Evolutionary conservation across 2,329 filamentous ascomycete species (phyloP).

Genomic region (Rhynchosporium secalis): DNA sequence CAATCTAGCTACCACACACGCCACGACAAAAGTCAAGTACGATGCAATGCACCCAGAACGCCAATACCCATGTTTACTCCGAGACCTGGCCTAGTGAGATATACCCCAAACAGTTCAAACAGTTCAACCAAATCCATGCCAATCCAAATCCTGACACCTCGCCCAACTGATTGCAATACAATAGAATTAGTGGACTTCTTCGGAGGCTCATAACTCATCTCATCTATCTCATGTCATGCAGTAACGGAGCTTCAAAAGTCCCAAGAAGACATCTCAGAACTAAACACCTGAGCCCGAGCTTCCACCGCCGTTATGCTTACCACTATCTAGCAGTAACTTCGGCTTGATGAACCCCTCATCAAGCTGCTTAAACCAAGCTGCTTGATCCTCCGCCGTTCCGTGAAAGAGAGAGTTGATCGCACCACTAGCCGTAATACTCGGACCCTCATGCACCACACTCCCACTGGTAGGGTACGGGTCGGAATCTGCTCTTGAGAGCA

Average conservation of each 20-base stretch:
- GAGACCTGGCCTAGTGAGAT: not conserved
- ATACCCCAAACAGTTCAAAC: too few relatives aligned
- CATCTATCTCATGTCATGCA: not conserved
- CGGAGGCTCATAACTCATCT: not conserved
- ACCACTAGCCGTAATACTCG: conserved; percentile 63
- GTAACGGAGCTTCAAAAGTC: not conserved
- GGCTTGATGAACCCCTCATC: conserved; percentile 98
- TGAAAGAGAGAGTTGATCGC: conserved; percentile 80
- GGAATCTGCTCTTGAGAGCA: conserved; percentile 19
- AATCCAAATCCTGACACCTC: not conserved
- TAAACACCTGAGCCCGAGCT: conserved; percentile 6
- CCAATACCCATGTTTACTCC: not conserved
- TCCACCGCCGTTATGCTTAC: conserved; percentile 32
- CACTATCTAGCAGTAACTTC: conserved; percentile 76
- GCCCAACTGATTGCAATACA: not conserved
- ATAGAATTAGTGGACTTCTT: not conserved
- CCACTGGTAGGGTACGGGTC: conserved; percentile 39
- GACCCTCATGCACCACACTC: conserved; percentile 34
- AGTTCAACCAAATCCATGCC: not conserved
- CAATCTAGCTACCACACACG: too few relatives aligned
- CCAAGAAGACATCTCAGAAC: not conserved
- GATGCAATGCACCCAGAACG: not conserved
- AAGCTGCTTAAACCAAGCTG: conserved; percentile 84
- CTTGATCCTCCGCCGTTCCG: conserved; percentile 78
- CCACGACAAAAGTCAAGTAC: not conserved